Percentiles rank a stretch among this genome's conserved stretches.
Conservation (phyloP, 78 protist species). For the Dictyostelium citrinum region DNA sequence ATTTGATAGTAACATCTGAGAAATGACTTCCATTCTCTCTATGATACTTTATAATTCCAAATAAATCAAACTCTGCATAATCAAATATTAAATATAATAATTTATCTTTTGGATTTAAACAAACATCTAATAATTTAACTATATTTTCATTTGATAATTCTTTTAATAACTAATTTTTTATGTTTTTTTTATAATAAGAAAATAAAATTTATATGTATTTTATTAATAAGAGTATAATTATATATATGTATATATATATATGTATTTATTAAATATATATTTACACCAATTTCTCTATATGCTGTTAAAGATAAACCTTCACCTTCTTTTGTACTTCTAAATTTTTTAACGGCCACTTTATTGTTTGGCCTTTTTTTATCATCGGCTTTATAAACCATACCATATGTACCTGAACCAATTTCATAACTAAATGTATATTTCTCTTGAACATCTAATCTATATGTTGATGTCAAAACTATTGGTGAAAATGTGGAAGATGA, state of each 20-base stretch:
- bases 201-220: too few species aligned
- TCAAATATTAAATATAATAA: constrained; percentile 81
- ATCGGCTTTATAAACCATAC: constrained; percentile 83
- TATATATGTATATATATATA: not conserved
- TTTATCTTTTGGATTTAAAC: constrained; percentile 58
- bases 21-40: constrained; percentile 40
- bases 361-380: constrained; percentile 31
- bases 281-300: constrained; percentile 81
- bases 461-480: constrained; percentile 36
- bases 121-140: constrained; percentile 64
- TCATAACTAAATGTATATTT: constrained; percentile 49
- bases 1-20: constrained; percentile 58
- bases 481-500: not conserved
- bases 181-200: too few species aligned
- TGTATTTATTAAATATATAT: not conserved
- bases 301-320: constrained; percentile 85
- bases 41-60: constrained; percentile 51
- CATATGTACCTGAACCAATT: constrained; percentile 87
- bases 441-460: constrained; percentile 53
- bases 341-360: constrained; percentile 78
- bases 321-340: constrained; percentile 79
- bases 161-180: constrained; percentile 53
- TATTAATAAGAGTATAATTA: too few species aligned
- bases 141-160: constrained; percentile 83
- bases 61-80: constrained; percentile 89